A percentile compares a stretch with the other conserved stretches of the same genome.
These are phyloP conservation scores for Aspergillus coremiiformis DNA, from an alignment of 495 filamentous ascomycete genomes.

Conservation along the genomic window DNA sequence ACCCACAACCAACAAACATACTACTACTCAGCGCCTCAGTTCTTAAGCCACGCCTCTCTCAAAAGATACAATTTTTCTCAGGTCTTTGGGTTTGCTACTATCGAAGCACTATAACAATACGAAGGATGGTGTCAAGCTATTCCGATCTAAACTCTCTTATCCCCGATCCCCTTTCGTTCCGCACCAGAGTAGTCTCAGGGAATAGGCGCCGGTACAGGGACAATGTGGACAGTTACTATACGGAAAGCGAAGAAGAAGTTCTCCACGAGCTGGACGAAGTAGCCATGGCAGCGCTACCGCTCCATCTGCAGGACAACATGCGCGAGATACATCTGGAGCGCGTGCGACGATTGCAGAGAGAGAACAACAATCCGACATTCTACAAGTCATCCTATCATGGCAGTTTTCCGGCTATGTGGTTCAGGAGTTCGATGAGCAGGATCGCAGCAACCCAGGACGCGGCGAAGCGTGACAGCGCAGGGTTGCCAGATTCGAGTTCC, in stretches of 20 bases:
- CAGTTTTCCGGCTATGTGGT: conserved; percentile 7
- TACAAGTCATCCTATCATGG: background rate
- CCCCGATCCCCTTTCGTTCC: background rate
- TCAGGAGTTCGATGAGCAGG: conserved; percentile 8
- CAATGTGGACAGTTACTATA: conserved; percentile 1
- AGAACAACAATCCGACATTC: background rate
- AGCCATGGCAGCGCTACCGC: conserved; percentile 16
- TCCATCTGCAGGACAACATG: conserved; percentile 21
- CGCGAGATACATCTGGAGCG: conserved; percentile 21
- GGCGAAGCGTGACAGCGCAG: background rate
- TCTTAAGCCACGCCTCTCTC: background rate
- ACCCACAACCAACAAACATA: background rate
- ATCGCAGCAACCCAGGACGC: conserved; percentile 1
- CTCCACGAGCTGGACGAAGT: conserved; percentile 19
- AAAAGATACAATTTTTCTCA: background rate
- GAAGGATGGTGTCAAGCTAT: background rate
- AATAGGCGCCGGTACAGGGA: background rate
- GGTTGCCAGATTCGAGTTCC: background rate
- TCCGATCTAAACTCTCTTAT: background rate
- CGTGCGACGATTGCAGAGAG: conserved; percentile 5
- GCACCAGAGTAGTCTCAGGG: background rate
- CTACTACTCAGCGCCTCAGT: background rate
- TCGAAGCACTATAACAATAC: background rate
- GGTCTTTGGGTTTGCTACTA: background rate
- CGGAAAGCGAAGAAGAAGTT: conserved; percentile 20